These are phyloP conservation scores for Penicillium robsamsonii DNA, from an alignment of 495 filamentous ascomycete genomes.

Conservation along the genomic window DNA sequence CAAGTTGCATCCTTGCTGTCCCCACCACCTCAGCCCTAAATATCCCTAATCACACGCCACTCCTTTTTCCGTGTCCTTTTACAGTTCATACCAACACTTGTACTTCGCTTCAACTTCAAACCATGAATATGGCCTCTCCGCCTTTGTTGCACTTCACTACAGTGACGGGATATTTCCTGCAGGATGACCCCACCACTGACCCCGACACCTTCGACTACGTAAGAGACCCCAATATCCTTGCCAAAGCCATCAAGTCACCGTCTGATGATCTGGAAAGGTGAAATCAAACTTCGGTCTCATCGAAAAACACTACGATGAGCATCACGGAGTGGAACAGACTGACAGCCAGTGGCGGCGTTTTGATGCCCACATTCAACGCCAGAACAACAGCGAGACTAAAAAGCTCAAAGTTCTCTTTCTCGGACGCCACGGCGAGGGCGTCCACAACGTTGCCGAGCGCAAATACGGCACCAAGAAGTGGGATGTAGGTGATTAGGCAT, in stretches of 20 bases:
- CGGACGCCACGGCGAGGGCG: constrained; percentile 71
- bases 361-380: constrained; percentile 45
- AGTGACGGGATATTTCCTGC: constrained; percentile 67
- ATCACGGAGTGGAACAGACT: constrained; percentile 25
- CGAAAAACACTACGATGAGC: constrained; percentile 49
- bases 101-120: background rate
- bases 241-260: background rate
- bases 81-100: background rate
- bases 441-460: constrained; percentile 64
- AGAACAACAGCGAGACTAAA: constrained; percentile 50
- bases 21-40: constrained; percentile 6
- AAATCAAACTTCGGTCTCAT: constrained; percentile 66
- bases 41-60: constrained; percentile 2
- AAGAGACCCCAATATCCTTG: constrained; percentile 17
- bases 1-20: background rate
- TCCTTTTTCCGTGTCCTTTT: background rate
- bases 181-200: constrained; percentile 66
- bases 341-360: constrained; percentile 68
- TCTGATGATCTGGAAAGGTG: constrained; percentile 22
- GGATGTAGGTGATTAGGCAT: constrained; percentile 47
- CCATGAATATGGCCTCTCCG: constrained; percentile 8
- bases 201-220: constrained; percentile 68
- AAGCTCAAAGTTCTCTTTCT: constrained; percentile 68
- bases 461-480: constrained; percentile 65
- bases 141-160: constrained; percentile 36